Evolutionary conservation across 2,329 filamentous ascomycete species (phyloP).

Genomic region (Ambrosiella beaveri): DNA sequence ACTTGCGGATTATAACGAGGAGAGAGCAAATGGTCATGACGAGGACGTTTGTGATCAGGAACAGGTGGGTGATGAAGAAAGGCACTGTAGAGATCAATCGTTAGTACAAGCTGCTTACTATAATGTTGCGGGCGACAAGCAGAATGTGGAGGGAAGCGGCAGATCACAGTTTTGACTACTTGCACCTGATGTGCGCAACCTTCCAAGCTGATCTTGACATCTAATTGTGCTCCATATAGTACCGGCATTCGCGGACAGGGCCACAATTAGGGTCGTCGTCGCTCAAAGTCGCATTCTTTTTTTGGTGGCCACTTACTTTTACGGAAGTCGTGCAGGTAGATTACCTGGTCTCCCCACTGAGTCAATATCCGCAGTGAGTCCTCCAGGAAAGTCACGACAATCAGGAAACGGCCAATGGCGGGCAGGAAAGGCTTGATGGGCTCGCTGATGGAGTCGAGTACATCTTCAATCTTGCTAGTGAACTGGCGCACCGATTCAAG

Average conservation of each 20-base stretch:
- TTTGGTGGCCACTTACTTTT: slow-evolving; percentile 49
- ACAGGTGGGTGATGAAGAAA: slow-evolving; percentile 72
- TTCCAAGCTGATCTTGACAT: too few species aligned
- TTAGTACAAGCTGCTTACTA: not conserved
- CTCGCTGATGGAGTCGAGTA: slow-evolving; percentile 71
- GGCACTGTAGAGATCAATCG: slow-evolving; percentile 46
- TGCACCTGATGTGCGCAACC: too few species aligned
- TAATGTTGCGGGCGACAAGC: too few species aligned
- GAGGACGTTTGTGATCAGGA: slow-evolving; percentile 78
- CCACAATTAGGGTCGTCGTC: too few species aligned
- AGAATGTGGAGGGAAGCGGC: too few species aligned
- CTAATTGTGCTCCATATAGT: too few species aligned
- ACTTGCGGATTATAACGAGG: slow-evolving; percentile 79
- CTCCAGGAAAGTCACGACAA: slow-evolving; percentile 96
- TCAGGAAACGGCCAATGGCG: slow-evolving; percentile 88
- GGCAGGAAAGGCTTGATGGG: slow-evolving; percentile 94
- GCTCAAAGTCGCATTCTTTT: too few species aligned
- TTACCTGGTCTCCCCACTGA: slow-evolving; percentile 89
- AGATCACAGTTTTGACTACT: too few species aligned
- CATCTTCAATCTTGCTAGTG: slow-evolving; percentile 96
- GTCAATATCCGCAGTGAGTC: slow-evolving; percentile 92
- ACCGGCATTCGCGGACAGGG: too few species aligned
- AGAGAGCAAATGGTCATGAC: slow-evolving; percentile 69
- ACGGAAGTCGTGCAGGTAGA: slow-evolving; percentile 83
- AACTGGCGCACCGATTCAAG: slow-evolving; percentile 83